Base-by-base conservation (phyloP, 2,329 filamentous ascomycete genomes). In the Phyllosticta citriasiana region DNA sequence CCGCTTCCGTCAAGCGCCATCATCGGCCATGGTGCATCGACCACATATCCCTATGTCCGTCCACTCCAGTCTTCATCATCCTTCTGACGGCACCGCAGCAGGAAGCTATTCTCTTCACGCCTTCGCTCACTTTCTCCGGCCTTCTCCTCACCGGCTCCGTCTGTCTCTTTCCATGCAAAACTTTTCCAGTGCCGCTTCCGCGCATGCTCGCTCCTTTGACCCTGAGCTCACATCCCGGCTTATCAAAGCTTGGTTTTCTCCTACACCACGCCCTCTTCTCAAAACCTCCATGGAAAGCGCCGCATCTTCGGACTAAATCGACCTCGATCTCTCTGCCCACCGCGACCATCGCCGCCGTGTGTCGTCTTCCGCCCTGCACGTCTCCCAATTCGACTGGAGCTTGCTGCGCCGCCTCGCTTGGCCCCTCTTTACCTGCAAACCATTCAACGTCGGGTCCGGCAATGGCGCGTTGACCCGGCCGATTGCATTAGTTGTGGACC, bases 1-100 rank as follows among this genome's bases (percentile, higher is more conserved):
- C 58, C 51, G 58, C 58, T 60, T 60, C 52, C 24, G 58, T 33
- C 19, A 30, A 22, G 53, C 25, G 30, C 35, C 52, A 53, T 50
- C 33, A 16, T 22, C 26, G 26, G 6, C 27, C 6, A 30, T 22
- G 19, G 4, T 16, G 25, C 53, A 26, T 33, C 30, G 10, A 33
- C 30, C 10, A 33, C 30, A 22, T 40, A 14, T 35, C 33, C 14
- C 1, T 12, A 35, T 30, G 27, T 30, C 6, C 5, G 2, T 30
- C 6, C 27, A 30, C 19, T 22, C 19, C 19, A 22, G 19, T 22
- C 19, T 30, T 6, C 5, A 30, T 6, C 27, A 30, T 30, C 27
- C 27, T 7, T 30, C 27, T 30, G 27, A 30, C 27, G 27, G 27
- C 27, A 5, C 27, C 27, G 27, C 27, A 30, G 4, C 9, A 30